Evolutionary conservation across 1,284 basidiomycete species (phyloP).

Genomic region (Boletus semigastroideus): DNA sequence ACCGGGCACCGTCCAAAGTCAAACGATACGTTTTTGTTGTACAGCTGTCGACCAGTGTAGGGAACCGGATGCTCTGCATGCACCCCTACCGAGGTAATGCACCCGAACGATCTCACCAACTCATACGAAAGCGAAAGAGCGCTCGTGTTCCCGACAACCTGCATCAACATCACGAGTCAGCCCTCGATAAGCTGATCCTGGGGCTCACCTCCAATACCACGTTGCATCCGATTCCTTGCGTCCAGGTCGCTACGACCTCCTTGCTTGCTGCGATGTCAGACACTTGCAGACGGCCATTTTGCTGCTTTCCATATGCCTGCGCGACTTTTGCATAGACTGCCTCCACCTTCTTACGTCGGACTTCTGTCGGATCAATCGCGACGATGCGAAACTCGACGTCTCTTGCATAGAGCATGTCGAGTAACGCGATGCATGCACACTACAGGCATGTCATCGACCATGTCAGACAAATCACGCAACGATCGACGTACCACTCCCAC

Average conservation of each 20-base stretch:
- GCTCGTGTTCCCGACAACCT: constrained; percentile 79
- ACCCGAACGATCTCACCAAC: constrained; percentile 79
- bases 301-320: constrained; percentile 39
- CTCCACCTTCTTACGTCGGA: constrained; percentile 56
- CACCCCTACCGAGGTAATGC: constrained; percentile 78
- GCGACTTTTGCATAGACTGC: constrained; percentile 53
- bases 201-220: constrained; percentile 61
- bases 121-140: constrained; percentile 76
- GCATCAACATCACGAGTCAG: constrained; percentile 10
- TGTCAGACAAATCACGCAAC: not conserved
- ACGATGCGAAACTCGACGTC: constrained; percentile 54
- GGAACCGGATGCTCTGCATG: constrained; percentile 58
- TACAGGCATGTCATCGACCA: constrained; percentile 22
- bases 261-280: constrained; percentile 53
- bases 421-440: constrained; percentile 61
- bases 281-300: constrained; percentile 47
- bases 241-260: constrained; percentile 49
- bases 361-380: constrained; percentile 60
- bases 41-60: constrained; percentile 63
- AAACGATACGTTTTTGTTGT: constrained; percentile 80
- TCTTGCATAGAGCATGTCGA: constrained; percentile 56
- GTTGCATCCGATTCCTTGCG: constrained; percentile 57
- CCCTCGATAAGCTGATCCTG: not conserved
- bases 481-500: constrained; percentile 60
- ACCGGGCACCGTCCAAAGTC: constrained; percentile 89